Evolutionary conservation across 768 basidiomycete genomes (phyloP).

Genomic region (Naganishia kalamii): DNA sequence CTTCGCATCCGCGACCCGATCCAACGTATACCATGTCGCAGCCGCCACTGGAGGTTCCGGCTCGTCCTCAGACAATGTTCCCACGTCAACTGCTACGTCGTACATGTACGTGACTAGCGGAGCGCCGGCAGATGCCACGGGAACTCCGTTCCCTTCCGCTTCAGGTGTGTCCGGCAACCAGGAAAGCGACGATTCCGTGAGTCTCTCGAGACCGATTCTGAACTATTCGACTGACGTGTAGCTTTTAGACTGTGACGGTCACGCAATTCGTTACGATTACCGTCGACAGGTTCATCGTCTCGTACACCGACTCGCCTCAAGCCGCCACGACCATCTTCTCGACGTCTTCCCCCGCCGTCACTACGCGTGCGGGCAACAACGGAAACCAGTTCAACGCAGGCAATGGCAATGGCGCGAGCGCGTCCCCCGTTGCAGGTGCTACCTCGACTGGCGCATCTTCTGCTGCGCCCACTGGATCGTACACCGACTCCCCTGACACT

Average conservation of each 20-base stretch:
- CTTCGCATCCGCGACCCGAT: neutral
- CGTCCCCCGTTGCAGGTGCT: neutral
- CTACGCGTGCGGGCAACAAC: neutral
- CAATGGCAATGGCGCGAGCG: neutral
- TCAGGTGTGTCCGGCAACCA: neutral
- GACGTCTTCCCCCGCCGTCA: neutral
- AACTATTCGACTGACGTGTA: neutral
- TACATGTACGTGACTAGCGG: constrained; percentile 3
- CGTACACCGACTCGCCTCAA: neutral
- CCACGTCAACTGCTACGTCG: neutral
- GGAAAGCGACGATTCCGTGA: constrained; percentile 2
- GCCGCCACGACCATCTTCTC: neutral
- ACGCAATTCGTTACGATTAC: constrained; percentile 18
- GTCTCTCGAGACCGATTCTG: neutral
- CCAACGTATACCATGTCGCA: constrained; percentile 2
- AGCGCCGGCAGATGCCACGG: neutral
- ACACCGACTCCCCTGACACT: neutral
- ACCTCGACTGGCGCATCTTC: neutral
- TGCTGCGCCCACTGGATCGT: neutral
- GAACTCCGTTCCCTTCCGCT: constrained; percentile 9
- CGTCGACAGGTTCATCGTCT: neutral
- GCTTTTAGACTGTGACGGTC: neutral
- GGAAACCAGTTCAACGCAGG: neutral
- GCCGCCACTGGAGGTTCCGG: neutral
- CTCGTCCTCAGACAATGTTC: neutral